A percentile compares a stretch with the other conserved stretches of the same genome.
Evolutionary conservation across 179 eudicot species (phyloP).

Genomic region (Heliamphora ciliata): DNA sequence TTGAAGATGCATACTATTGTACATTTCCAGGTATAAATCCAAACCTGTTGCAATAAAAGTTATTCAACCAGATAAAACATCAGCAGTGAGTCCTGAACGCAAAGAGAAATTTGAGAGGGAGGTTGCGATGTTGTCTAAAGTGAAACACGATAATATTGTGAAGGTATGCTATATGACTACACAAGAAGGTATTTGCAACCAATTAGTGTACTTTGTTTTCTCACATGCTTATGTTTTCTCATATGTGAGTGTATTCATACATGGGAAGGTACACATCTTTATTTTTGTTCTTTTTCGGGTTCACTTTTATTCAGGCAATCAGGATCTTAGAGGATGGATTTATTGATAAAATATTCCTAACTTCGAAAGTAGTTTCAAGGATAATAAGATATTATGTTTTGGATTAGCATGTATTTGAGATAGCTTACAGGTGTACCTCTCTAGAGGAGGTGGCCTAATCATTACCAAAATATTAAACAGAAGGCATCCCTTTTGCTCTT

Average conservation of each 20-base stretch:
- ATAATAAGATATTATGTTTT: too few relatives aligned
- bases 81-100: constrained; percentile 22
- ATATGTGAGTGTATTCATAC: neutral
- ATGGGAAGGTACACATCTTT: neutral
- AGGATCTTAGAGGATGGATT: neutral
- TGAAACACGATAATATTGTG: constrained; percentile 33
- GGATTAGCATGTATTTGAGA: too few relatives aligned
- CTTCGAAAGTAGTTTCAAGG: neutral
- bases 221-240: neutral
- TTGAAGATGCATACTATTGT: constrained; percentile 5
- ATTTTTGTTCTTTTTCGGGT: neutral
- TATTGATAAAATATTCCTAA: neutral
- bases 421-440: neutral
- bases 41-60: constrained; percentile 34
- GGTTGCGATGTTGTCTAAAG: constrained; percentile 26
- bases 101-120: constrained; percentile 29
- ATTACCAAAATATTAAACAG: neutral
- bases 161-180: constrained; percentile 27
- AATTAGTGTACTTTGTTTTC: neutral
- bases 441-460: neutral
- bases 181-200: neutral
- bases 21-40: constrained; percentile 27
- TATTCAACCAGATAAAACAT: constrained; percentile 19
- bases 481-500: neutral
- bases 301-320: neutral